A percentile compares a stretch with the other conserved stretches of the same genome.
Conservation (phyloP, 441 rosid genomes). For the Macaranga tanarius region DNA sequence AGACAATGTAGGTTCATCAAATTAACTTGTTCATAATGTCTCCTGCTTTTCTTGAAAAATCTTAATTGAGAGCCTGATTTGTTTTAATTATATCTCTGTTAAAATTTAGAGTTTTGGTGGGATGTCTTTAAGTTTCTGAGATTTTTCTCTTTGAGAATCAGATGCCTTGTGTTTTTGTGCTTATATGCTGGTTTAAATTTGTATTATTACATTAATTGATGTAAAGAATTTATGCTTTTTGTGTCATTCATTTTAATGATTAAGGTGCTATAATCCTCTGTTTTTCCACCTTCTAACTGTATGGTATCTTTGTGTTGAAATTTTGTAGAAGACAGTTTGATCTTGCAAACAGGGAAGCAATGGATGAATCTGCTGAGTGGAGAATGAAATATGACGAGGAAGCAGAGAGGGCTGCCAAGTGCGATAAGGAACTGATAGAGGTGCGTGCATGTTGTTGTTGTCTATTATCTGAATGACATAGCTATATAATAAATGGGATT, state of each 20-base stretch:
- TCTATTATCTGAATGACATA: not conserved
- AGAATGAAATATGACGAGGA: conserved; percentile 70
- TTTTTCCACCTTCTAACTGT: conserved; percentile 1
- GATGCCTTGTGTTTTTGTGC: not conserved
- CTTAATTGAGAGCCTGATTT: not conserved
- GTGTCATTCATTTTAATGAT: not conserved
- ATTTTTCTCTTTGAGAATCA: not conserved
- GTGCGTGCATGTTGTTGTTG: conserved; percentile 34
- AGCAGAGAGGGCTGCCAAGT: conserved; percentile 57
- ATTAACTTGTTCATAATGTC: not conserved
- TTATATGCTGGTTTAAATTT: not conserved
- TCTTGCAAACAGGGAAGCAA: conserved; percentile 84
- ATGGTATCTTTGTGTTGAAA: conserved; percentile 5
- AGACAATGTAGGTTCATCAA: not conserved
- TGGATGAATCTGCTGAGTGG: conserved; percentile 99
- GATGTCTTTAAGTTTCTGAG: not conserved
- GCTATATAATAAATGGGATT: not conserved
- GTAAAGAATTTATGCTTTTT: not conserved
- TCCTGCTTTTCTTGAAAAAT: not conserved
- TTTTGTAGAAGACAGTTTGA: conserved; percentile 80
- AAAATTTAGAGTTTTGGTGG: not conserved
- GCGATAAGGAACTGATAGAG: conserved; percentile 60
- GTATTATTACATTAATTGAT: not conserved
- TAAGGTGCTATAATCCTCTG: not conserved
- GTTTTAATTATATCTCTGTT: not conserved